These are phyloP conservation scores for Filobasidium uniguttulatum DNA, from an alignment of 1,284 basidiomycete genomes.

Conservation along the genomic window DNA sequence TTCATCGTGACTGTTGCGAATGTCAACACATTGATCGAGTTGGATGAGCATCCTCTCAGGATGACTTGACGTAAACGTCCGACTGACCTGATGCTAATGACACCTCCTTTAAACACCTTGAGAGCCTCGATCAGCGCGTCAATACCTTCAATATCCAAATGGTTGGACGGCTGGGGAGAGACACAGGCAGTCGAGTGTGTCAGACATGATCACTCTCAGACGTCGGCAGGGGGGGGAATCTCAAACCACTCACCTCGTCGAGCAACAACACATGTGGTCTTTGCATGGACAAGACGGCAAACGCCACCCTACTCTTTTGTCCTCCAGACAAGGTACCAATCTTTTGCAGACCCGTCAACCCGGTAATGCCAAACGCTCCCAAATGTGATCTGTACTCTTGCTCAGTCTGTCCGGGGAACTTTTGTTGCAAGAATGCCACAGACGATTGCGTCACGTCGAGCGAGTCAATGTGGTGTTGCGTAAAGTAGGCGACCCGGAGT, in stretches of 20 bases:
- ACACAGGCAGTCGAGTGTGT: background rate
- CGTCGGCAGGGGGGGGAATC: background rate
- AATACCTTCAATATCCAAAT: constrained; percentile 93
- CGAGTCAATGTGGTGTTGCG: constrained; percentile 94
- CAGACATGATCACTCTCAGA: background rate
- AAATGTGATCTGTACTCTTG: constrained; percentile 92
- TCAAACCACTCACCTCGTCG: constrained; percentile 56
- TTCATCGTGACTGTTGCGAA: constrained; percentile 86
- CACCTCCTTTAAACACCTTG: constrained; percentile 87
- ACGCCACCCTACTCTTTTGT: constrained; percentile 93
- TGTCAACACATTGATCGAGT: too few species aligned
- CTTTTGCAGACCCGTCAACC: constrained; percentile 63
- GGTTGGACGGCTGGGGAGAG: constrained; percentile 70
- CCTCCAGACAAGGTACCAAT: constrained; percentile 55
- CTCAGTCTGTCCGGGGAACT: constrained; percentile 87
- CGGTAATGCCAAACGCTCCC: constrained; percentile 97
- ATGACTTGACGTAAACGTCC: too few species aligned
- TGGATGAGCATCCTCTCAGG: too few species aligned
- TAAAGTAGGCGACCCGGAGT: constrained; percentile 82
- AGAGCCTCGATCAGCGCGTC: constrained; percentile 88
- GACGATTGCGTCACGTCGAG: constrained; percentile 71
- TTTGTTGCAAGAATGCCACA: constrained; percentile 80
- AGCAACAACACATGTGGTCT: constrained; percentile 76
- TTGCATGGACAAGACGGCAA: constrained; percentile 78
- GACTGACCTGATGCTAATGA: constrained; percentile 28